These are phyloP conservation scores for Magnolia changhungtana DNA, from an alignment of 164 flowering plant genomes.

Conservation along the genomic window DNA sequence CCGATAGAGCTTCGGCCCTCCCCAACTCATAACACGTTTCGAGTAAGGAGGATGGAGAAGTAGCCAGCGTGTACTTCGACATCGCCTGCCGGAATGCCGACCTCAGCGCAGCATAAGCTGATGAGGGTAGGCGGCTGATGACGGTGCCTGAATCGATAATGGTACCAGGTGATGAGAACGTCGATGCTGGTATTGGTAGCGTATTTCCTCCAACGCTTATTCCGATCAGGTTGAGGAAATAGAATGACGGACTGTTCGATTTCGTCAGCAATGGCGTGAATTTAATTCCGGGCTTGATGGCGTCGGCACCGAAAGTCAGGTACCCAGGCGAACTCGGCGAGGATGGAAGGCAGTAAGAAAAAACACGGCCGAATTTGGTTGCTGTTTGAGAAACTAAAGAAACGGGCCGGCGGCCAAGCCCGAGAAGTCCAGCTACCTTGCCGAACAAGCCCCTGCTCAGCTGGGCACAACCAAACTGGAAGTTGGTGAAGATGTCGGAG, in stretches of 20 bases:
- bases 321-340: slow-evolving; percentile 6
- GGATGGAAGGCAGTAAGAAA: slow-evolving; percentile 82
- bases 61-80: slow-evolving; percentile 18
- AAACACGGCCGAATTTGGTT: slow-evolving; percentile 52
- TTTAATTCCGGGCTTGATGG: background rate
- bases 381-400: slow-evolving; percentile 67
- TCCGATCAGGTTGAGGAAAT: slow-evolving; percentile 13
- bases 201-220: slow-evolving; percentile 10
- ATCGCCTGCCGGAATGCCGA: slow-evolving; percentile 21
- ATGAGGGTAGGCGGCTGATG: slow-evolving; percentile 34
- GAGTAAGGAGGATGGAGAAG: slow-evolving; percentile 17
- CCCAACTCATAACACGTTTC: slow-evolving; percentile 15
- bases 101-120: slow-evolving; percentile 33
- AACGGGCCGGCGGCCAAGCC: slow-evolving; percentile 59
- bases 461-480: slow-evolving; percentile 72
- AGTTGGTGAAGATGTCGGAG: slow-evolving; percentile 20
- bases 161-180: slow-evolving; percentile 14
- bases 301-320: slow-evolving; percentile 13
- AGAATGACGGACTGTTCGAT: slow-evolving; percentile 6
- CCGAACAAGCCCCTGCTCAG: slow-evolving; percentile 72
- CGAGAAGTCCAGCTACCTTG: slow-evolving; percentile 70
- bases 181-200: background rate
- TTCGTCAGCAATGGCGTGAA: slow-evolving; percentile 10
- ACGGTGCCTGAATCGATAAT: slow-evolving; percentile 51
- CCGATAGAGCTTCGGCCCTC: background rate